Conservation (phyloP, 768 basidiomycete genomes). For the Cystofilobasidium bisporidii region DNA sequence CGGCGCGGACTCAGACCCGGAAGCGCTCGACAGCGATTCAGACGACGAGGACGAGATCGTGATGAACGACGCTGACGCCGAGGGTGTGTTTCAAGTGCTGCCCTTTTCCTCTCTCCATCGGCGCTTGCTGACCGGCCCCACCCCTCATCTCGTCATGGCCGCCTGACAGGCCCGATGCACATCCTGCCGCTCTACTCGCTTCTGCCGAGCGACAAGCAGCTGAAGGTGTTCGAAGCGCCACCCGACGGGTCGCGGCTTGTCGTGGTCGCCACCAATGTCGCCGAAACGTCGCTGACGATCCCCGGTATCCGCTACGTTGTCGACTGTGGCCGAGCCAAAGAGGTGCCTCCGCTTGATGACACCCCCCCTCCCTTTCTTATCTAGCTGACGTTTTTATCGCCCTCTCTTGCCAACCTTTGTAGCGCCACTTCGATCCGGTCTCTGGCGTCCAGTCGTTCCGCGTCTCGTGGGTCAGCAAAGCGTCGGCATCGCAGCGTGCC, state of each 20-base stretch:
- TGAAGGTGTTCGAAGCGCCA: constrained; percentile 79
- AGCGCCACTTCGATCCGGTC: constrained; percentile 72
- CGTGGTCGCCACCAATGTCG: constrained; percentile 90
- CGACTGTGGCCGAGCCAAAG: constrained; percentile 89
- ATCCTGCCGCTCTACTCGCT: constrained; percentile 89
- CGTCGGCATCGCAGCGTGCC: constrained; percentile 84
- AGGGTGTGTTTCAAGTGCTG: constrained; percentile 39
- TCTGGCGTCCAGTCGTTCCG: constrained; percentile 86
- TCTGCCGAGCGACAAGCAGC: constrained; percentile 84
- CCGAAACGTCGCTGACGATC: constrained; percentile 93
- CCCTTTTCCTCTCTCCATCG: background rate
- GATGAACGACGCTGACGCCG: constrained; percentile 56
- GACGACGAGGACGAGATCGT: constrained; percentile 54
- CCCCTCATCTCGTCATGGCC: background rate
- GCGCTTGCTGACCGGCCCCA: background rate
- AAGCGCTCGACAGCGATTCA: constrained; percentile 55
- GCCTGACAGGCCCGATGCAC: constrained; percentile 70
- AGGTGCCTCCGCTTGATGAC: constrained; percentile 46
- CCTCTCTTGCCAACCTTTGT: background rate
- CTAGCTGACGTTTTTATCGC: background rate
- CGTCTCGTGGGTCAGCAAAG: constrained; percentile 88
- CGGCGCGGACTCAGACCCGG: constrained; percentile 49
- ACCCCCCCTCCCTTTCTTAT: background rate
- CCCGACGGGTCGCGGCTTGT: constrained; percentile 74
- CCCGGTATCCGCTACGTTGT: constrained; percentile 97